Percentiles rank a stretch among this genome's conserved stretches.
Conservation (phyloP, 108 stramenopile species). For the Cyclostephanos tholiformis region DNA sequence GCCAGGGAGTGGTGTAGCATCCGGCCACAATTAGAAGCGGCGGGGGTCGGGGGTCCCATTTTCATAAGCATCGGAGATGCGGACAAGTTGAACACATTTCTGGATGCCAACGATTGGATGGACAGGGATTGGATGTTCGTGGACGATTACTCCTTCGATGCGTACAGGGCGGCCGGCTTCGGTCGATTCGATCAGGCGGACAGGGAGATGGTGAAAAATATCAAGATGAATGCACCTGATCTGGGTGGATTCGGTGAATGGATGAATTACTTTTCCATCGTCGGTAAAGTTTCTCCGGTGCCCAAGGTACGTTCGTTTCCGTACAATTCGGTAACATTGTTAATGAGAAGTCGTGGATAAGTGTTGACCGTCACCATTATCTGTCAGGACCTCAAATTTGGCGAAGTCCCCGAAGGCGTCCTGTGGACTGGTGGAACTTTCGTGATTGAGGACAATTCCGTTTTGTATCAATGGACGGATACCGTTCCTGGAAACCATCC, state of each 20-base stretch:
- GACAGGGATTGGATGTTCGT: slow-evolving; percentile 59
- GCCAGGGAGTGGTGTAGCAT: slow-evolving; percentile 73
- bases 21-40: slow-evolving; percentile 55
- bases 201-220: slow-evolving; percentile 53
- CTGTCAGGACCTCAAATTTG: slow-evolving; percentile 62
- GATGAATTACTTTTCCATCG: slow-evolving; percentile 61
- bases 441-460: slow-evolving; percentile 70
- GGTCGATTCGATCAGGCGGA: slow-evolving; percentile 52
- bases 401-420: slow-evolving; percentile 84
- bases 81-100: slow-evolving; percentile 67
- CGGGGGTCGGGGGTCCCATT: slow-evolving; percentile 60
- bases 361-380: background rate
- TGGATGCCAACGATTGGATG: slow-evolving; percentile 75
- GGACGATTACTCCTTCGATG: slow-evolving; percentile 71
- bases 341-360: background rate
- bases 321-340: background rate
- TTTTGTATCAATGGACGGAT: slow-evolving; percentile 81
- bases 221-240: slow-evolving; percentile 66
- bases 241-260: slow-evolving; percentile 49
- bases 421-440: slow-evolving; percentile 85
- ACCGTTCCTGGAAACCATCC: slow-evolving; percentile 84
- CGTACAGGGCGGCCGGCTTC: slow-evolving; percentile 78
- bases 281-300: slow-evolving; percentile 66
- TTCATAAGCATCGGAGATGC: slow-evolving; percentile 80
- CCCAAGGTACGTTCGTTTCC: slow-evolving; percentile 16